Percentiles rank a stretch among this genome's conserved stretches.
Conservation (phyloP, 2,329 filamentous ascomycete genomes). For the Fusarium coicis region DNA sequence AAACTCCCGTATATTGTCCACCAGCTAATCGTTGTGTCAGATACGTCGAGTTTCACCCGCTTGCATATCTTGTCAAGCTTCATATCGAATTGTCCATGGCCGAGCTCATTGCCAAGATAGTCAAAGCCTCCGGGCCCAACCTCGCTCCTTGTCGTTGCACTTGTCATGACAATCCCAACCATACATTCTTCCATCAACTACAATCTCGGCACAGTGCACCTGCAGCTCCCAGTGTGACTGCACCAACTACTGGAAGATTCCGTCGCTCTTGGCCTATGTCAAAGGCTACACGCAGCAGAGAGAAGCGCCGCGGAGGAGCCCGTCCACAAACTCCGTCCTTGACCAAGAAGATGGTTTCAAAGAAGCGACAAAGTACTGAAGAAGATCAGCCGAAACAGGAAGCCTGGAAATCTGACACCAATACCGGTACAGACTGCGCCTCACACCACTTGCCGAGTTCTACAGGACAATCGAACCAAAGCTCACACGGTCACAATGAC, state of each 20-base stretch:
- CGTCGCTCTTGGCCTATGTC: slow-evolving; percentile 31
- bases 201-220: slow-evolving; percentile 23
- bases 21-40: slow-evolving; percentile 7
- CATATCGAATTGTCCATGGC: slow-evolving; percentile 44
- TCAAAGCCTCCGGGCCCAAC: slow-evolving; percentile 35
- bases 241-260: slow-evolving; percentile 36
- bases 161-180: slow-evolving; percentile 33
- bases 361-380: neutral
- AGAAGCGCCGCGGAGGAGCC: slow-evolving; percentile 7
- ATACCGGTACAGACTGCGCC: slow-evolving; percentile 16
- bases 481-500: slow-evolving; percentile 24
- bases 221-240: slow-evolving; percentile 5
- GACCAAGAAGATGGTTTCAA: neutral
- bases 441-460: slow-evolving; percentile 24
- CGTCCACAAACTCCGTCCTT: slow-evolving; percentile 1
- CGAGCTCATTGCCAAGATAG: slow-evolving; percentile 43
- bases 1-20: neutral
- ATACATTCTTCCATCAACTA: slow-evolving; percentile 11
- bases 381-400: slow-evolving; percentile 1
- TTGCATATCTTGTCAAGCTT: slow-evolving; percentile 44
- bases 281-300: neutral
- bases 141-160: slow-evolving; percentile 30
- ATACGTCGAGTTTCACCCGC: slow-evolving; percentile 42
- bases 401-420: slow-evolving; percentile 9
- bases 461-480: slow-evolving; percentile 16